Percentiles rank a stretch among this genome's conserved stretches.
Conservation (phyloP, 306 rosid species). For the Purshia tridentata region DNA sequence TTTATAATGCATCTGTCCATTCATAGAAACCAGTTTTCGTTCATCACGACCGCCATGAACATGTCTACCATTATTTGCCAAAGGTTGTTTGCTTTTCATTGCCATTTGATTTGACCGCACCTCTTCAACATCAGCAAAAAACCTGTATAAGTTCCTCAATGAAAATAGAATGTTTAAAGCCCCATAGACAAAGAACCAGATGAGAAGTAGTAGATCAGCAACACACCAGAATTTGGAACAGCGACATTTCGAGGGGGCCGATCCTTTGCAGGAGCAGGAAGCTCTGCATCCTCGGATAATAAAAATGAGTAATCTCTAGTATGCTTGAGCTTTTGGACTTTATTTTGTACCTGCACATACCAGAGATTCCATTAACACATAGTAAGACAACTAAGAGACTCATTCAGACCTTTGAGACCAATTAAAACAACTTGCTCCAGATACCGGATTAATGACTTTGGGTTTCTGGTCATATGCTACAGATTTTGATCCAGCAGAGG, state of each 20-base stretch:
- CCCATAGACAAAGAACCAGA: conserved; percentile 27
- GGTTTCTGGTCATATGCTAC: conserved; percentile 35
- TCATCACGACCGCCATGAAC: conserved; percentile 37
- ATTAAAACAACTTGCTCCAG: conserved; percentile 20
- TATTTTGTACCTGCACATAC: conserved; percentile 50
- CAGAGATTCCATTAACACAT: conserved; percentile 23
- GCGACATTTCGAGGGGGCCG: conserved; percentile 35
- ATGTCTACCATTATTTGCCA: conserved; percentile 40
- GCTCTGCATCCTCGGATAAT: conserved; percentile 66
- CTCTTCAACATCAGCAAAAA: conserved; percentile 69
- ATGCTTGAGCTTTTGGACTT: conserved; percentile 69
- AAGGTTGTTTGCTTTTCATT: conserved; percentile 47
- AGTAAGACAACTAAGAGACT: conserved; percentile 9
- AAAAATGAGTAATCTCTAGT: conserved; percentile 93
- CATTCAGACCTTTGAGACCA: conserved; percentile 5
- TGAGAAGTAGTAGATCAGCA: conserved; percentile 24
- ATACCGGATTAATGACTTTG: conserved; percentile 61
- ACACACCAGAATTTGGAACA: conserved; percentile 53
- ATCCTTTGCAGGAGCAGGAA: conserved; percentile 64
- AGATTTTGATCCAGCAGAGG: conserved; percentile 48
- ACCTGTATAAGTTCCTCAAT: conserved; percentile 55
- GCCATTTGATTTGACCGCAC: conserved; percentile 50
- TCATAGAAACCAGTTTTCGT: conserved; percentile 38
- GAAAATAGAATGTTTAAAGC: conserved; percentile 37
- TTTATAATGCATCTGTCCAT: conserved; percentile 47